Percentiles rank a stretch among this genome's conserved stretches.
Conservation (phyloP, 1,284 basidiomycete species). For the Trichosporon inkin region DNA sequence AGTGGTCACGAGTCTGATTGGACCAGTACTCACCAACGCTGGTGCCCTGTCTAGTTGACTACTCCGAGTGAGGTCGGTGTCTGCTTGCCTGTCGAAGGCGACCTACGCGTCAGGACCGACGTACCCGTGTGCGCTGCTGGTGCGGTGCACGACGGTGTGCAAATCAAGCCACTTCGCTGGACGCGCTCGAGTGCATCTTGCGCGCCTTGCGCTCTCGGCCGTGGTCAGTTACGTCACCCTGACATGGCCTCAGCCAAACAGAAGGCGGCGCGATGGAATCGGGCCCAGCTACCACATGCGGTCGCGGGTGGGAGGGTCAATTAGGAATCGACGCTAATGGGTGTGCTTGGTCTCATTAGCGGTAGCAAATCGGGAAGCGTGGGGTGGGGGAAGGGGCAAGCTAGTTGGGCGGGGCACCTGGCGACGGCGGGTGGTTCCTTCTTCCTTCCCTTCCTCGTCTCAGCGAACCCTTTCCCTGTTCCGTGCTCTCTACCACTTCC, state of each 20-base stretch:
- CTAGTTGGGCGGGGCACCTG: slow-evolving; percentile 6
- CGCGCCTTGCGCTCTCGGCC: background rate
- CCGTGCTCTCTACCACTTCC: background rate
- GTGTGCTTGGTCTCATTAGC: background rate
- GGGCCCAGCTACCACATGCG: too few species aligned
- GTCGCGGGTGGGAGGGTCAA: too few species aligned
- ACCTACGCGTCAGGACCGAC: too few species aligned
- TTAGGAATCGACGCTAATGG: too few species aligned
- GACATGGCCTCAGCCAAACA: background rate
- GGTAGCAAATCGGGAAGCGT: background rate
- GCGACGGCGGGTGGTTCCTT: background rate
- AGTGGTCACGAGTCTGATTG: too few species aligned
- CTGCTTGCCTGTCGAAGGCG: too few species aligned
- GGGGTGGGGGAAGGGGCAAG: background rate
- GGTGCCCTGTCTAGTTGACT: too few species aligned
- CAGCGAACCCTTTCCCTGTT: background rate
- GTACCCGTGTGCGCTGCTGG: too few species aligned
- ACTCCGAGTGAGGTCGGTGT: too few species aligned
- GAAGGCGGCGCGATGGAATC: background rate
- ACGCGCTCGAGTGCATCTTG: background rate
- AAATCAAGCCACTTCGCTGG: too few species aligned
- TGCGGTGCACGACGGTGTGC: too few species aligned
- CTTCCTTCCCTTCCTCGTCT: slow-evolving; percentile 6
- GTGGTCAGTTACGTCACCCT: slow-evolving; percentile 6
- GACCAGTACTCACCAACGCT: too few species aligned